phyloP scores from a whole-genome alignment of 768 basidiomycete species.

The Sporobolomyces phaffii region DNA sequence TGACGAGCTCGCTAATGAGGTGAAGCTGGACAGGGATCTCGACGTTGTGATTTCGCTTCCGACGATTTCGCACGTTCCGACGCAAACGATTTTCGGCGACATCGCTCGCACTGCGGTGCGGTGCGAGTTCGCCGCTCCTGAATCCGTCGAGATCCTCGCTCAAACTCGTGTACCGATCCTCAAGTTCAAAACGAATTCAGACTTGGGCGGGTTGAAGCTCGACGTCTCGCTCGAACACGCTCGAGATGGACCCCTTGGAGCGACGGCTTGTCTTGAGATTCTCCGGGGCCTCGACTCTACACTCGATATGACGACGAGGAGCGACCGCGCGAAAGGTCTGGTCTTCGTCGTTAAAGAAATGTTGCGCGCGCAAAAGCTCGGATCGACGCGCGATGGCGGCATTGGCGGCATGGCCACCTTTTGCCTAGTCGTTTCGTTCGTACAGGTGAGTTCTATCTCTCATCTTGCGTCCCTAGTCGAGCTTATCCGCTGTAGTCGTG shows the following conservation, averaged over 20 bases:
- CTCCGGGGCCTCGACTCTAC: background rate
- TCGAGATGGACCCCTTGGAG: background rate
- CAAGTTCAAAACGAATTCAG: background rate
- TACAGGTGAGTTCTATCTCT: background rate
- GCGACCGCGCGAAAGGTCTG: background rate
- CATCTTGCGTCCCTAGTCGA: no score
- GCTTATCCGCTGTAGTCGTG: background rate
- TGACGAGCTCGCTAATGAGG: background rate
- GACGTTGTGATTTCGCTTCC: conserved; percentile 10
- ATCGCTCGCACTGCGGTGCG: background rate
- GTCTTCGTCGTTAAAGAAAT: background rate
- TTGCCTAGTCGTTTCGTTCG: background rate
- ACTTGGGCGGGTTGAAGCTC: conserved; percentile 4
- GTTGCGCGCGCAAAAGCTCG: background rate
- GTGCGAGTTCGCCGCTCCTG: background rate
- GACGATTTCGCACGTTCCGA: background rate
- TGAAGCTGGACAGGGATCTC: conserved; percentile 1
- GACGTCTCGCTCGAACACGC: conserved; percentile 17
- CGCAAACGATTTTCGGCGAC: background rate
- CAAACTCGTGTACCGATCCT: background rate
- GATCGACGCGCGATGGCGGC: background rate
- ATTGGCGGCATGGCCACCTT: background rate
- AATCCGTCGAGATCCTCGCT: background rate
- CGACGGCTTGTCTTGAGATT: background rate
- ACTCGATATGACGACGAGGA: background rate